Evolutionary conservation across 2,329 filamentous ascomycete species (phyloP), one percentile per base, ranked within the genome.

Genomic region (Macrophomina phaseolina): DNA sequence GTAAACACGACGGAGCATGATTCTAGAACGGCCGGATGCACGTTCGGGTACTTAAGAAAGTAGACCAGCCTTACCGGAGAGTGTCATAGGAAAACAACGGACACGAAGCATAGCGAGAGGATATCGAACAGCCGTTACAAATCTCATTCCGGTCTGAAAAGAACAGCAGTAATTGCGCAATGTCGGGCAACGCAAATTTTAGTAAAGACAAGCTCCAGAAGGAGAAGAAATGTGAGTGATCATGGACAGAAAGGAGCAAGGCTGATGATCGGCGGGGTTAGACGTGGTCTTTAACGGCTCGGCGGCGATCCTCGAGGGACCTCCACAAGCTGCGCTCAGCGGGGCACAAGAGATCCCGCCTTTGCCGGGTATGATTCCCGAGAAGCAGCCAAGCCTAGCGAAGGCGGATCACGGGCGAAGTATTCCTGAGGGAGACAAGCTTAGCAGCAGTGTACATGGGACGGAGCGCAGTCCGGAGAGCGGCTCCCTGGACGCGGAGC

Each of bases 211-310:
- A 58, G 4, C 18, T 9, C 4, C 23, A n/a, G 9, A 58, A 45
- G 18, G 11, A 38, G n/a, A 18, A 6, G n/a, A 56, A 23, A 8
- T 56, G 52, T 56, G 36, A 56, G 52, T 40, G 8, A 36, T 12
- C 36, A 6, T 5, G 12, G 16, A 40, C 5, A 6, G 52, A 4
- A 16, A 40, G 36, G n/a, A 23, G 5, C 9, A 23, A 6, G 3
- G 55, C 55, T 58, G 18, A 58, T 45, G 11, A 23, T 23, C 5
- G 34, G 5, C 23, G 55, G 36, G 36, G 7, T 5, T 30, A 62
- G 58, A 62, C 16, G 58, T 62, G 18, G 58, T 62, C 12, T 62
- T 62, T 30, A 62, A 62, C 58, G 42, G 34, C 9, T 62, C 58
- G 5, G 32, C 49, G 11, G 58, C 58, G 16, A 48, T 62, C 28